Evolutionary conservation across 2,329 filamentous ascomycete species (phyloP), one percentile per base, ranked within the genome.

Genomic region (Aspergillus alliaceus): DNA sequence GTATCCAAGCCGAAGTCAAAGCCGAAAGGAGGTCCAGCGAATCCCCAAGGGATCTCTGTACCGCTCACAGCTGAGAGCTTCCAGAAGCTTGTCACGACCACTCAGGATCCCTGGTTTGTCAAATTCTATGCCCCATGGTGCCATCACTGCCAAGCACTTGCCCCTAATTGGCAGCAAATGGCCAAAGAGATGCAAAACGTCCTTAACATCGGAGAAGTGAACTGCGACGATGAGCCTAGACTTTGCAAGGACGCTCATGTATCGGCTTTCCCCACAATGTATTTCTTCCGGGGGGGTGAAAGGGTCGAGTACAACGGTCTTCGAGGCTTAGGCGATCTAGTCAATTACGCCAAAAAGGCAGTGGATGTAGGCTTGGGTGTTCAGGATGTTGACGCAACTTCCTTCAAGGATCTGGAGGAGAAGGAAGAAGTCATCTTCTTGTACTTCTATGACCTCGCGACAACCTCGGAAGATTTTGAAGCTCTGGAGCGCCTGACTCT

Each of bases 51-150:
- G 6, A 79, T 83, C 15, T 96, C 91, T 6, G 81, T 91, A 32
- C 77, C 87, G 6, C 82, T 99, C 52, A 92, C 87, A 2, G 88
- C 90, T 0, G 92, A 97, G 70, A 90, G 82, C 61, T 99, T 99
- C 79, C 89, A 96, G 72, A 86, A 85, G 57, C 80, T 89, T 35
- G 93, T 99, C 47, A 96, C 91, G 3, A 90, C 88, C 72, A 92
- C 91, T 0, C 86, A 90, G 62, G 92, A 98, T 61, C 89, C 93
- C 6, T 99, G 95, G 95, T 97, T 99, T 71, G 87, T 99, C 81
- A 99, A 99, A 76, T 98, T 99, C 73, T 98, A 97, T 73, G 93
- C 91, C 18, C 96, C 95, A 6, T 98, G 93, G 95, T 99, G 95
- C 74, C 86, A 88, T 65, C 95, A 99, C 76, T 99, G 96, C 75